Evolutionary conservation across 805 yeast species (phyloP).

Genomic region (Zygoascus flipseniorum): DNA sequence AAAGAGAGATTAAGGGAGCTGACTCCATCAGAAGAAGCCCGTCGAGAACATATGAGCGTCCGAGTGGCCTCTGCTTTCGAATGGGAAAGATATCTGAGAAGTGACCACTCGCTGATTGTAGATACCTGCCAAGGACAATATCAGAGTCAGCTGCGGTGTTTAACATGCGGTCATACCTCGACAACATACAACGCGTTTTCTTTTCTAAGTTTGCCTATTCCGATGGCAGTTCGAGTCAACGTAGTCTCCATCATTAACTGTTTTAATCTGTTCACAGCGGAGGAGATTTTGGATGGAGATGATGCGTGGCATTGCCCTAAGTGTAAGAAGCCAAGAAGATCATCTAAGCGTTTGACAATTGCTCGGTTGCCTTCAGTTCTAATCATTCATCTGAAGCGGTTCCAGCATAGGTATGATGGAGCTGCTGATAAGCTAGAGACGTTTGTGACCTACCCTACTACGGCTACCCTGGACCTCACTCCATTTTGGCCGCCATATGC

Average conservation of each 20-base stretch:
- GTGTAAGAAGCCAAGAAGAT: slow-evolving; percentile 54
- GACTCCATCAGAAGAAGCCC: slow-evolving; percentile 60
- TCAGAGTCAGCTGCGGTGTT: slow-evolving; percentile 66
- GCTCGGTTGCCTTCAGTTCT: slow-evolving; percentile 72
- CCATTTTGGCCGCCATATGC: slow-evolving; percentile 59
- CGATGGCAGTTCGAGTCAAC: slow-evolving; percentile 31
- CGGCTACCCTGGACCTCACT: slow-evolving; percentile 47
- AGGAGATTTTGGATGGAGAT: slow-evolving; percentile 66
- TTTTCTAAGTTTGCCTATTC: slow-evolving; percentile 72
- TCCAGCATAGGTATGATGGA: slow-evolving; percentile 33
- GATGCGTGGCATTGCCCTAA: slow-evolving; percentile 79
- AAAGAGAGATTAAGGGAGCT: slow-evolving; percentile 49
- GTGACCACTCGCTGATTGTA: slow-evolving; percentile 72
- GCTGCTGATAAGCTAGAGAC: slow-evolving; percentile 49
- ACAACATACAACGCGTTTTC: slow-evolving; percentile 83
- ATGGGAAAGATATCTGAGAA: slow-evolving; percentile 80
- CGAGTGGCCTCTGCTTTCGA: slow-evolving; percentile 80
- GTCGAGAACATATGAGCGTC: slow-evolving; percentile 64
- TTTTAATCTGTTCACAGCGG: slow-evolving; percentile 64
- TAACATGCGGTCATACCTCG: slow-evolving; percentile 64
- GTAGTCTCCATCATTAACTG: slow-evolving; percentile 48
- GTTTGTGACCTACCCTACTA: slow-evolving; percentile 58
- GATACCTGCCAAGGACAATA: slow-evolving; percentile 86
- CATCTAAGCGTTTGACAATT: slow-evolving; percentile 62
- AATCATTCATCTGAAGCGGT: slow-evolving; percentile 80